Percentiles rank a stretch among this genome's conserved stretches.
Conservation (phyloP, 192 early-diverging fungal genomes). For the Coemansia asiatica region DNA sequence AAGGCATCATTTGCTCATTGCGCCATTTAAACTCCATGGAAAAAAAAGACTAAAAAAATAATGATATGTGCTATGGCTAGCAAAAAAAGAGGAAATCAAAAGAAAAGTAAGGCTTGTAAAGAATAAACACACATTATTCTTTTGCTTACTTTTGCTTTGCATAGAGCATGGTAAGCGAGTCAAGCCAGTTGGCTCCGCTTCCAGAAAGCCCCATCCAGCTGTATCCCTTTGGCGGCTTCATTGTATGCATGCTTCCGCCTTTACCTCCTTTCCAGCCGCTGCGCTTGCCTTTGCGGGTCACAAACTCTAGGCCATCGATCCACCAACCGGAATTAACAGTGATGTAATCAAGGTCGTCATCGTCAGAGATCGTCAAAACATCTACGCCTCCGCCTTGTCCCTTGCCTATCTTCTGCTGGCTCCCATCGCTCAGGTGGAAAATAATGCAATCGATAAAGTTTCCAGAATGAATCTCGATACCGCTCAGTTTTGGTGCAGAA, state of each 20-base stretch:
- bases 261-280: slow-evolving; percentile 61
- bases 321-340: slow-evolving; percentile 59
- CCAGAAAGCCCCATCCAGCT: slow-evolving; percentile 60
- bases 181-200: slow-evolving; percentile 58
- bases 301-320: slow-evolving; percentile 64
- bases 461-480: slow-evolving; percentile 51
- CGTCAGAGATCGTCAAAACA: slow-evolving; percentile 42
- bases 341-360: slow-evolving; percentile 56
- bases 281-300: slow-evolving; percentile 52
- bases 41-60: background rate
- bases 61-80: background rate
- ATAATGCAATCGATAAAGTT: slow-evolving; percentile 57
- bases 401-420: slow-evolving; percentile 43
- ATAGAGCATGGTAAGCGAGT: slow-evolving; percentile 59
- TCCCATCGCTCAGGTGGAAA: slow-evolving; percentile 54
- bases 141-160: slow-evolving; percentile 13
- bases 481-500: slow-evolving; percentile 17
- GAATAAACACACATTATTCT: background rate
- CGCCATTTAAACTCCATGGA: background rate
- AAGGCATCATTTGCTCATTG: slow-evolving; percentile 5
- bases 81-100: background rate
- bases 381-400: slow-evolving; percentile 31
- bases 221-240: slow-evolving; percentile 58
- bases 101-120: background rate
- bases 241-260: slow-evolving; percentile 48